Evolutionary conservation across 139 green algal genomes (phyloP), one percentile per base, ranked within the genome.

Genomic region (Tetradesmus obliquus): DNA sequence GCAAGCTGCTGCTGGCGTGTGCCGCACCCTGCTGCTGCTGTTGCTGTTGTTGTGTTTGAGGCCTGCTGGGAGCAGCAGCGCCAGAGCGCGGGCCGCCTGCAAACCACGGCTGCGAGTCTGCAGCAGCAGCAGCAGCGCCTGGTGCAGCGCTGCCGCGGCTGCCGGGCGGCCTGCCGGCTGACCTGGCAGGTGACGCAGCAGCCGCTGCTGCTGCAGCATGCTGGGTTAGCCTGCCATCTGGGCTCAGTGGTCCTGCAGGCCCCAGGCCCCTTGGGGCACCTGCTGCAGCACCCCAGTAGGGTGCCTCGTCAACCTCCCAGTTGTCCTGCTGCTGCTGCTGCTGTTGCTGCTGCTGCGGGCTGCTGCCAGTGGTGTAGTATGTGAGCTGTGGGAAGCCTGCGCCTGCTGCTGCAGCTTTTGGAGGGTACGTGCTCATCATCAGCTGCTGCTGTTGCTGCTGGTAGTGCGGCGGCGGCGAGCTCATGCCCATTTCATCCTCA

Each of bases 41-140:
- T 13, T 76, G 66, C 66, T 76, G 66, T 19, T 76, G 66, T 13
- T 76, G 66, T 76, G 66, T 76, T 24, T 76, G 66, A 4, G 66
- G 66, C 66, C 66, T n/a, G 66, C 66, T 76, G 66, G 17, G 17
- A n/a, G 66, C 66, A 76, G 66, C 66, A n/a, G 66, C 66, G n/a
- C 66, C 66, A 76, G 66, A 17, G 17, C 66, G n/a, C 17, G 66
- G 66, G n/a, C 74, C 74, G 13, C 74, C 74, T 53, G 74, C 74
- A 82, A 82, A 82, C 74, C 74, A 82, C 74, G 74, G 74, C 74
- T 76, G 66, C 66, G 66, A 76, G 15, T 76, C 66, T 24, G 66
- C 66, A 76, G 53, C 53, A 87, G 45, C 45, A 8, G 9, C 81
- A 10, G 83, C 84, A 79, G 84, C 84, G 19, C n/a, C 22, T 54